Base-by-base conservation (phyloP, 148 eudicot genomes). In the Heliamphora exappendiculata region DNA sequence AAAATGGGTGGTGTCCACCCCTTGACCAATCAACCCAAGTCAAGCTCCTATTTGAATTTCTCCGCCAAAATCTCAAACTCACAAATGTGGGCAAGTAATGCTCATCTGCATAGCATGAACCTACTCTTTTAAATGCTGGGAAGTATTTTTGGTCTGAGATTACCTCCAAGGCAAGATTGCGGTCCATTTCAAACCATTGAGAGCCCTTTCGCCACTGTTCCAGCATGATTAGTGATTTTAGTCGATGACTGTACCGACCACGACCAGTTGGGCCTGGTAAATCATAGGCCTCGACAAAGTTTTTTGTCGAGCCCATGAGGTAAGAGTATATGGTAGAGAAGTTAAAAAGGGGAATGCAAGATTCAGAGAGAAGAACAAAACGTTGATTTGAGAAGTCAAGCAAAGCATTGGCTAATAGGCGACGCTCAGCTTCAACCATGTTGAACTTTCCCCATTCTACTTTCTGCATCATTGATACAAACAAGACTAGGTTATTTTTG, bases 371-470 rank as follows among this genome's bases (percentile, higher is more conserved):
- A 14, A 92, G 86, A 3, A 90, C 84, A 51, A 92, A 92, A 31
- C 93, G 78, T 65, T 84, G 82, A 74, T 92, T 92, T 5, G 90
- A 85, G 24, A 44, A 2, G 81, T 90, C 91, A 0, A 92, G 83
- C 0, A 92, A 79, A 0, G 97, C 97, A 39, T 85, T 92, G 3
- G 91, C 94, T 24, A 92, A 77, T 2, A 92, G 83, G 7, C 94
- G 87, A 2, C 87, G 85, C 37, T 92, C 97, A 4, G 97, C 95
- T 81, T 87, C 95, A 0, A 92, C 85, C 93, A 92, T 92, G 77
- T 78, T 87, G 80, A 84, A 77, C 34, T 86, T 70, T 20, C 95
- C 97, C 97, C 97, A 92, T 69, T 78, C 53, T 3, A 89, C 97
- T 7, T 73, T 78, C 97, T 92, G 73, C 67, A 74, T 42, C n/a